Evolutionary conservation across 371 early-diverging fungal species (phyloP).

Genomic region (Agmasoma carcini): DNA sequence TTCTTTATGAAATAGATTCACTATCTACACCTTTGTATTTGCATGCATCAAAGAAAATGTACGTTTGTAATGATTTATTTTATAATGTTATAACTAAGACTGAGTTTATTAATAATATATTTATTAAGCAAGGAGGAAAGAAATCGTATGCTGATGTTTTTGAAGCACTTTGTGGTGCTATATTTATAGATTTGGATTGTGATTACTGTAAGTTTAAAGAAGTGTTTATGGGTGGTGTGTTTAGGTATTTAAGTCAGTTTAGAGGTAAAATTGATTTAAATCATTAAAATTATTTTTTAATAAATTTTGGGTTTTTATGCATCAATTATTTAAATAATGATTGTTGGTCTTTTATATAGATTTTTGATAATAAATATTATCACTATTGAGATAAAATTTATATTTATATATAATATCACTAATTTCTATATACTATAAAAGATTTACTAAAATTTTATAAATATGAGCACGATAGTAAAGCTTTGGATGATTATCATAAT

Average conservation of each 20-base stretch:
- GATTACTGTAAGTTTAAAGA: slow-evolving; percentile 7
- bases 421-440: too few species aligned
- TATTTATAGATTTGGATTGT: slow-evolving; percentile 34
- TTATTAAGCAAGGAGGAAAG: slow-evolving; percentile 9
- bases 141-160: slow-evolving; percentile 42
- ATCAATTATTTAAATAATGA: too few species aligned
- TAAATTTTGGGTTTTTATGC: not conserved
- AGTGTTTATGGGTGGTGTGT: not conserved
- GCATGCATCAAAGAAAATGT: slow-evolving; percentile 20
- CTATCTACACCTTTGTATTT: slow-evolving; percentile 11
- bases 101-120: slow-evolving; percentile 3
- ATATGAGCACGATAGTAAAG: too few species aligned
- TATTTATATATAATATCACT: too few species aligned
- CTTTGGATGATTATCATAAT: too few species aligned
- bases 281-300: not conserved
- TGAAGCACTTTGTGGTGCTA: slow-evolving; percentile 45
- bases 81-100: slow-evolving; percentile 14
- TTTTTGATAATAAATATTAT: too few species aligned
- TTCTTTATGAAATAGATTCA: slow-evolving; percentile 14
- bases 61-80: slow-evolving; percentile 39
- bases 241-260: not conserved
- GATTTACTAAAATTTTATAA: too few species aligned
- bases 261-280: not conserved
- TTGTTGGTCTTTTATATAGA: too few species aligned
- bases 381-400: too few species aligned